Percentiles rank a stretch among this genome's conserved stretches.
Conservation (phyloP, 2,329 filamentous ascomycete genomes). For the Ambrosiella beaveri region DNA sequence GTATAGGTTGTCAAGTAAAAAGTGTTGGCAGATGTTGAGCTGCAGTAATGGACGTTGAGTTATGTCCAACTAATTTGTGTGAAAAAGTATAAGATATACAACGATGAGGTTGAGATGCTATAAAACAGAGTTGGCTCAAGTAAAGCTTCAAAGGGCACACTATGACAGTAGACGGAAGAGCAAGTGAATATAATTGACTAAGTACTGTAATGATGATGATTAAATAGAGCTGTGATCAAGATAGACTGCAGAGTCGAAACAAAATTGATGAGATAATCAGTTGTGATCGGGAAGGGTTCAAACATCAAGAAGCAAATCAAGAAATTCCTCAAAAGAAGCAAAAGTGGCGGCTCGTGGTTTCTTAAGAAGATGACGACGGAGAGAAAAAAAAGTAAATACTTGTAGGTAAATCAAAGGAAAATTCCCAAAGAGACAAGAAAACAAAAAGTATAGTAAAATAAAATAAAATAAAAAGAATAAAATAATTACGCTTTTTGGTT, state of each 20-base stretch:
- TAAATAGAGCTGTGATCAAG: background rate
- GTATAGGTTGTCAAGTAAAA: too few species aligned
- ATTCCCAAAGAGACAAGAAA: background rate
- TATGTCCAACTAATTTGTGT: too few species aligned
- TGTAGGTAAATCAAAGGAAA: background rate
- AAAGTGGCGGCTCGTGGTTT: background rate
- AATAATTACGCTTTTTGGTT: background rate
- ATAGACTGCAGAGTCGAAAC: background rate
- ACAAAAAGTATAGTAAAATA: background rate
- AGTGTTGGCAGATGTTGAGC: too few species aligned
- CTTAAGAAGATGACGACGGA: background rate
- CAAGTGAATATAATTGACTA: background rate
- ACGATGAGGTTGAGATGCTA: too few species aligned
- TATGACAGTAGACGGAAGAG: background rate
- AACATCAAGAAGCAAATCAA: background rate
- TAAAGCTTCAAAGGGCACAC: background rate
- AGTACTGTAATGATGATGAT: background rate
- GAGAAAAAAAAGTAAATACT: background rate
- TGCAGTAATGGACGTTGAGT: too few species aligned
- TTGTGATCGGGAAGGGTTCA: background rate
- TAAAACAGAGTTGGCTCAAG: too few species aligned
- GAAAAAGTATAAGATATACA: too few species aligned
- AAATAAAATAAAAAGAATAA: background rate
- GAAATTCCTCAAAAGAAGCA: background rate
- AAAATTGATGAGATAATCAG: background rate